Conservation (phyloP, 2,329 filamentous ascomycete species). For the Penicillium sp. region DNA sequence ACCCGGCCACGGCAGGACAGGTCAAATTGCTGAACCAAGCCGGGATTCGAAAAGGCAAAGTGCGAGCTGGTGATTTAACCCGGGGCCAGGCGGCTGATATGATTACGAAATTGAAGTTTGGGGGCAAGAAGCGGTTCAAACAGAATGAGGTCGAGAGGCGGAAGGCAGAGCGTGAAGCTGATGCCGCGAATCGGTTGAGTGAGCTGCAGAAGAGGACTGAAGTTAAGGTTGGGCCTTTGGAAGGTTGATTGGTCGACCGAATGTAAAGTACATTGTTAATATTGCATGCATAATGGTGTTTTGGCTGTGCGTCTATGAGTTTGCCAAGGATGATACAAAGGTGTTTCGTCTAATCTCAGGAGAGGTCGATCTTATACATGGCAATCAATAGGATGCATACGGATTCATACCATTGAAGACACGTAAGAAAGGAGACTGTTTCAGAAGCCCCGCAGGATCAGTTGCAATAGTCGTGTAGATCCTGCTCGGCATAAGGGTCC, state of each 20-base stretch:
- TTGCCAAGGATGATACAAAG: no score
- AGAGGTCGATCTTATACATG: no score
- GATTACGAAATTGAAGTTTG: conserved; percentile 88
- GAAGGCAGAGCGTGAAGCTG: conserved; percentile 11
- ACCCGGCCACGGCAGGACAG: conserved; percentile 55
- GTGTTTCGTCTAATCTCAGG: no score
- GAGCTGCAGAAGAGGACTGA: conserved; percentile 21
- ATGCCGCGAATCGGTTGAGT: conserved; percentile 13
- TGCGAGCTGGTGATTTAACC: conserved; percentile 50
- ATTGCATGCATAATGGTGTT: neutral
- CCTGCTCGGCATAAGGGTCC: neutral
- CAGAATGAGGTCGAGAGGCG: conserved; percentile 42
- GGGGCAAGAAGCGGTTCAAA: conserved; percentile 63
- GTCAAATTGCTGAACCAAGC: conserved; percentile 42
- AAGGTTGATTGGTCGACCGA: conserved; percentile 8
- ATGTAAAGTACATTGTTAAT: neutral
- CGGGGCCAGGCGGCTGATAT: conserved; percentile 82
- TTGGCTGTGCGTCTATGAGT: neutral
- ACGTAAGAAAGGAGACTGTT: neutral
- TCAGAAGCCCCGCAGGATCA: neutral
- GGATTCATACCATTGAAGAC: neutral
- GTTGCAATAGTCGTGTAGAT: neutral
- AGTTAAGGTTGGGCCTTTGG: conserved; percentile 48
- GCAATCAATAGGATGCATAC: neutral
- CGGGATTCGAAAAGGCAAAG: conserved; percentile 19